These are phyloP conservation scores for Lyophyllum shimeji DNA, from an alignment of 768 basidiomycete genomes.

Conservation along the genomic window DNA sequence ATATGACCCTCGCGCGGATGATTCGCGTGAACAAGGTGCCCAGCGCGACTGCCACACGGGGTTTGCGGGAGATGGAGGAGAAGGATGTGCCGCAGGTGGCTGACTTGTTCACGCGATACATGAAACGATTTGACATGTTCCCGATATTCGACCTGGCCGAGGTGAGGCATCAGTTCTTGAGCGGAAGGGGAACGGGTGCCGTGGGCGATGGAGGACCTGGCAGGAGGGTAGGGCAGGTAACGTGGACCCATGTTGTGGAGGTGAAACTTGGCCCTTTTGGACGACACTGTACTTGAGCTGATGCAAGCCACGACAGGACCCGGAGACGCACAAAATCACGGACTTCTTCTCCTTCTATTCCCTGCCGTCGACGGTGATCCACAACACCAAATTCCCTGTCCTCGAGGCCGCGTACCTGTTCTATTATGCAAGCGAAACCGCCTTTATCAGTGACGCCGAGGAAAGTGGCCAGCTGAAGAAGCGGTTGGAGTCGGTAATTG, in stretches of 20 bases:
- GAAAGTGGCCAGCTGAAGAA: conserved; percentile 62
- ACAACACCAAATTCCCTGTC: conserved; percentile 62
- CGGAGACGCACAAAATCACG: conserved; percentile 78
- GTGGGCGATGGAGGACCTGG: conserved; percentile 47
- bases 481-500: conserved; percentile 69
- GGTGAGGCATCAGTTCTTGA: conserved; percentile 82
- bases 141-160: conserved; percentile 79
- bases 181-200: conserved; percentile 69
- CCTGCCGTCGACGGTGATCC: conserved; percentile 91
- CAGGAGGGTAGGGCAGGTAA: conserved; percentile 77
- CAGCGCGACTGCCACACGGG: conserved; percentile 46
- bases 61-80: conserved; percentile 87
- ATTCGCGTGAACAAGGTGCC: conserved; percentile 73
- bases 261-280: conserved; percentile 37
- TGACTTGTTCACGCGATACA: conserved; percentile 71
- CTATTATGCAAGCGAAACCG: conserved; percentile 88
- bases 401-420: conserved; percentile 95
- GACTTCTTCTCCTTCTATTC: conserved; percentile 98
- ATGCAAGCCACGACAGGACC: conserved; percentile 53
- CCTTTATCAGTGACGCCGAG: conserved; percentile 61
- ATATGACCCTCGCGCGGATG: conserved; percentile 90
- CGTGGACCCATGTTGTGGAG: conserved; percentile 97
- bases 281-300: neutral
- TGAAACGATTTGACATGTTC: conserved; percentile 82
- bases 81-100: conserved; percentile 71